These are phyloP conservation scores for Tulasnella sp. DNA, from an alignment of 768 basidiomycete genomes.

Conservation along the genomic window DNA sequence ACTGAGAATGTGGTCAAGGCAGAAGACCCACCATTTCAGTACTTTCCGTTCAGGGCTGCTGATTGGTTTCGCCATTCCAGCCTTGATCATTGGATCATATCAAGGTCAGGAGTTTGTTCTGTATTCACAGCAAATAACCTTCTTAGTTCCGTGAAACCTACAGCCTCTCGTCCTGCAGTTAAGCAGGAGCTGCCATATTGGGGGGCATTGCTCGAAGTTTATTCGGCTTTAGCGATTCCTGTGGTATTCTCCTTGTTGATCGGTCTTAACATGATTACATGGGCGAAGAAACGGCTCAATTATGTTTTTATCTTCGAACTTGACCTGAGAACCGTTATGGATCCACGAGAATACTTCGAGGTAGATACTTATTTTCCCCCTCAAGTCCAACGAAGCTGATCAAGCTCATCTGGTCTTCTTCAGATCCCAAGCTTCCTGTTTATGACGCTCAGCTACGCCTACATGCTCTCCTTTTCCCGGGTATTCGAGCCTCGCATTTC, in stretches of 20 bases:
- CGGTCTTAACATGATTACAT: conserved; percentile 75
- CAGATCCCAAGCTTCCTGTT: conserved; percentile 80
- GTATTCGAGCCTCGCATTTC: conserved; percentile 47
- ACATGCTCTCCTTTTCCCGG: conserved; percentile 73
- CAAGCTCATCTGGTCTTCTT: neutral
- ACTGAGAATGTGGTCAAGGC: conserved; percentile 46
- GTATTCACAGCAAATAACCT: neutral
- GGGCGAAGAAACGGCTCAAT: conserved; percentile 71
- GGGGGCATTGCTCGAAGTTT: conserved; percentile 69
- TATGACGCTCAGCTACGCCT: conserved; percentile 62
- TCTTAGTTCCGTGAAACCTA: neutral
- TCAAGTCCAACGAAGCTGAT: neutral
- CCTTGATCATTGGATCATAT: conserved; percentile 54
- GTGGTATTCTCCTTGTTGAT: conserved; percentile 68
- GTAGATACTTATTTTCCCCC: conserved; percentile 29
- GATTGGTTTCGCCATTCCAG: conserved; percentile 66
- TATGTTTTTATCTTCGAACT: conserved; percentile 89
- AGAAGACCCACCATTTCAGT: conserved; percentile 58
- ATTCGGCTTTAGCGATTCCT: conserved; percentile 65
- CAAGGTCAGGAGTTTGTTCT: conserved; percentile 41
- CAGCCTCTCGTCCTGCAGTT: conserved; percentile 51
- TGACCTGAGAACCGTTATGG: conserved; percentile 59
- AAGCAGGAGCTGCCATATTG: conserved; percentile 54
- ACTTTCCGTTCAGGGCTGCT: conserved; percentile 66
- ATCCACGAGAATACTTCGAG: conserved; percentile 71